Evolutionary conservation across 495 filamentous ascomycete genomes (phyloP), one percentile per base, ranked within the genome.

Genomic region (Niebla homalea): DNA sequence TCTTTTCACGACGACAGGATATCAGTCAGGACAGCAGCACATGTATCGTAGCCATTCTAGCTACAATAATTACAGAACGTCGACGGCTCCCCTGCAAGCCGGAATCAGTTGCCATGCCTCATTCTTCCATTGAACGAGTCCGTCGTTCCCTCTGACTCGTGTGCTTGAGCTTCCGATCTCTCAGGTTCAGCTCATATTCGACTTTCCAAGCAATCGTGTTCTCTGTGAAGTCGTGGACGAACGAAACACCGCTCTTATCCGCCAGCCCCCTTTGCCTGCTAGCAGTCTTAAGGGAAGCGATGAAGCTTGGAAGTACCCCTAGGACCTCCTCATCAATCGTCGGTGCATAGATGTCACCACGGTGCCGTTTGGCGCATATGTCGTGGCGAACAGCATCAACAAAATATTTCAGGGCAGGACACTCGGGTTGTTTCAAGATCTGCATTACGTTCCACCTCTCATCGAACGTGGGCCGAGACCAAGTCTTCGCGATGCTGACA

Each of bases 401-500:
- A 19, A 58, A 55, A 8, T 7, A 12, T 15, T 23, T 4, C 22
- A 49, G n/a, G 12, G 21, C 46, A 7, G 21, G 23, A 1, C 16
- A 36, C 0, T 36, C 22, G 6, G 19, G 4, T 23, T 10, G 15
- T 3, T 36, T 16, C 5, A 48, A 16, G 20, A 6, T 32, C 14
- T 38, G 12, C 2, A 38, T 32, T 3, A 52, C 36, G 2, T 5
- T 42, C 12, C 29, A 7, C 11, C 29, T 42, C 15, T 36, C 18
- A 2, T 21, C 15, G 35, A 29, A 7, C 16, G 37, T 20, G 3
- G 48, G 42, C 20, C 37, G 23, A 10, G 56, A 52, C 61, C 57
- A 62, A 0, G 43, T 48, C 18, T 50, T 43, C 32, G 43, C 58
- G 7, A 56, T 50, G 41, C 48, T 53, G 16, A 58, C 56, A 42